Evolutionary conservation across 2,329 filamentous ascomycete genomes (phyloP), one percentile per base, ranked within the genome.

Genomic region (Fusarium anguioides): DNA sequence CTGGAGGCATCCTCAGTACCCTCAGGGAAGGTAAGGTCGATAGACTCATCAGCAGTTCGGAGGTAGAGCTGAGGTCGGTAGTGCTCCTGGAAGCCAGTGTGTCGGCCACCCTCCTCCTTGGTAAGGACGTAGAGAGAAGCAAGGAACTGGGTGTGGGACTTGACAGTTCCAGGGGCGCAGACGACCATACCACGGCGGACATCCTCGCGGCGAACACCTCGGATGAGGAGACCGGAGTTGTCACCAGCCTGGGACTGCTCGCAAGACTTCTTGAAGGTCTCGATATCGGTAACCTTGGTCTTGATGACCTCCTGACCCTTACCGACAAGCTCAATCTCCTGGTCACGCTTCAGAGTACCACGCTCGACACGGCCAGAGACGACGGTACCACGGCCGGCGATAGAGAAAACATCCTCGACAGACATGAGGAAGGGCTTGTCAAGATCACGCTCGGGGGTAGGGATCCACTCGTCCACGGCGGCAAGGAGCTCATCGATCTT

Each of bases 371-470:
- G 94, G 71, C 96, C 96, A 59, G 95, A 97, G 70, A 91, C 94
- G 73, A 99, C 96, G 68, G 96, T 99, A 81, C 96, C 96, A 87
- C 96, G 95, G 63, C 96, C 96, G 58, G 91, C 85, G 70, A 96
- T 95, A 70, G 92, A 94, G 84, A 95, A 95, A 74, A 94, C 91
- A 79, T 95, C 92, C 86, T 99, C 96, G 64, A 99, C 88, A 64
- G 95, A 96, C 94, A 99, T 97, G 78, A 99, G 86, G 91, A 99
- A 99, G 69, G 96, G 96, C 88, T 98, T 98, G 78, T 98, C 95
- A 74, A 95, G 87, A 79, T 97, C 92, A 84, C 96, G 95, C 83
- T 92, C 81, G 57, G 96, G 96, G 37, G 94, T 97, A 64, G 96
- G 96, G 78, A 99, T 99, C 95, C 96, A 99, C 65, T 86, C 85